A percentile compares a stretch with the other conserved stretches of the same genome.
Conservation (phyloP, 306 rosid species). For the Begonia fuchsioides region DNA sequence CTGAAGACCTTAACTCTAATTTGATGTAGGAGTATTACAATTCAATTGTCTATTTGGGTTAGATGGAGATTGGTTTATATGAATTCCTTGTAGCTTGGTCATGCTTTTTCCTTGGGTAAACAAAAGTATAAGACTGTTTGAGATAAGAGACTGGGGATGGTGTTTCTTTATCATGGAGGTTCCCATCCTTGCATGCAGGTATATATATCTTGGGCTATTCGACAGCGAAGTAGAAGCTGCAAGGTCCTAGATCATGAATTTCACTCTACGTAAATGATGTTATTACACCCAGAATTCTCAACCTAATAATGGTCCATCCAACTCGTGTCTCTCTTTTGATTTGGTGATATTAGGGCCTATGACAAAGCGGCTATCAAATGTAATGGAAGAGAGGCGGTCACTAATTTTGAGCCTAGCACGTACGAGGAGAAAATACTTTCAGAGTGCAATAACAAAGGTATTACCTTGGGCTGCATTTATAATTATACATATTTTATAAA, state of each 20-base stretch:
- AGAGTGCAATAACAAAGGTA: constrained; percentile 48
- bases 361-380: constrained; percentile 95
- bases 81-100: constrained; percentile 25
- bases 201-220: constrained; percentile 99
- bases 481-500: constrained; percentile 1
- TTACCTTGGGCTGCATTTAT: neutral
- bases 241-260: constrained; percentile 95
- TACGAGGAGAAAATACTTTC: constrained; percentile 56
- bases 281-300: constrained; percentile 55
- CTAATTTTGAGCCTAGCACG: constrained; percentile 80
- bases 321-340: constrained; percentile 62
- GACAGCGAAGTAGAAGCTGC: constrained; percentile 99
- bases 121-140: constrained; percentile 40
- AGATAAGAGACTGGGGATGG: constrained; percentile 55
- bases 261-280: constrained; percentile 63
- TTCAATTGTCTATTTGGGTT: constrained; percentile 3
- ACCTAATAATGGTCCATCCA: constrained; percentile 65
- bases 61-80: constrained; percentile 22
- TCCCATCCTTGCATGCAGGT: constrained; percentile 97
- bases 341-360: constrained; percentile 93
- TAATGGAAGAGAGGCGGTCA: constrained; percentile 95
- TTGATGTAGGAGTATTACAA: constrained; percentile 12
- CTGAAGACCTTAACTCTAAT: constrained; percentile 9
- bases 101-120: constrained; percentile 31
- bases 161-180: constrained; percentile 65